Evolutionary conservation across 352 stramenopile genomes (phyloP).

Genomic region (Thraustotheca clavata): DNA sequence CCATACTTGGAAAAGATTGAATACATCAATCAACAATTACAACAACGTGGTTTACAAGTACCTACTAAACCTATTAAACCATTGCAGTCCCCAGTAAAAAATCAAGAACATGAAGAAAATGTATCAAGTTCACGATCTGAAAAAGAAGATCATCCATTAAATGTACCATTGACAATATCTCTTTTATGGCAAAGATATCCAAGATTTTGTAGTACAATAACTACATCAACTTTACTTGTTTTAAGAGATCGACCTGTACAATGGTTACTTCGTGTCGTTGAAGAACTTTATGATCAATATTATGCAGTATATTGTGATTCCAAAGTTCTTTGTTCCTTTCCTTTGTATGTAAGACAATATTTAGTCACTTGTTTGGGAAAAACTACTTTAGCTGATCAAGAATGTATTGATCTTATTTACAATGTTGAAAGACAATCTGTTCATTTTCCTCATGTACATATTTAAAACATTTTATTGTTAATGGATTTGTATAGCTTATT

Average conservation of each 20-base stretch:
- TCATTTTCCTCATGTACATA: constrained; percentile 29
- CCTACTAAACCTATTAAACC: background rate
- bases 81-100: background rate
- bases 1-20: constrained; percentile 82
- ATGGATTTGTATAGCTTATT: constrained; percentile 23
- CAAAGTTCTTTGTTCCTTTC: constrained; percentile 28
- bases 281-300: constrained; percentile 52
- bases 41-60: constrained; percentile 17
- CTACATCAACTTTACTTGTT: background rate
- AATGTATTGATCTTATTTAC: constrained; percentile 59
- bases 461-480: background rate
- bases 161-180: constrained; percentile 24
- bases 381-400: constrained; percentile 48
- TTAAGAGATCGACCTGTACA: constrained; percentile 38
- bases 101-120: background rate
- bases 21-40: constrained; percentile 78
- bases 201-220: constrained; percentile 36
- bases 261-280: constrained; percentile 55
- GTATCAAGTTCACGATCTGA: constrained; percentile 17
- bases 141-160: background rate
- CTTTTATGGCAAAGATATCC: constrained; percentile 42
- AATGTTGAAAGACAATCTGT: constrained; percentile 48
- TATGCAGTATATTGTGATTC: background rate
- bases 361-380: constrained; percentile 46
- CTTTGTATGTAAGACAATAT: constrained; percentile 43